These are phyloP conservation scores for Tricholoma matsutake DNA, from an alignment of 768 basidiomycete species.

Conservation along the genomic window DNA sequence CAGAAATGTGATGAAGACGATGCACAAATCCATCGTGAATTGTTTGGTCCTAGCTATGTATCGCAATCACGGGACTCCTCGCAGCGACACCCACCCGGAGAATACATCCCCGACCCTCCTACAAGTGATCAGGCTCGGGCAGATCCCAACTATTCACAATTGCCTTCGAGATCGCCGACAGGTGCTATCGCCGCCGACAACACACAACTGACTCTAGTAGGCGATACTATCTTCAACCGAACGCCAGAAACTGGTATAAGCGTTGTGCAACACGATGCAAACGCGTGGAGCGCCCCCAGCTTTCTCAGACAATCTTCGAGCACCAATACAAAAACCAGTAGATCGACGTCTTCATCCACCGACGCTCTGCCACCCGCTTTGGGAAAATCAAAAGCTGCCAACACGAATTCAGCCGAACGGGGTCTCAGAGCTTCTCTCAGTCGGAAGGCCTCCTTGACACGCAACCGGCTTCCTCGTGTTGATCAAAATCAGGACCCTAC, in stretches of 20 bases:
- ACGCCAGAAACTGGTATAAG: not conserved
- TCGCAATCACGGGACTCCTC: not conserved
- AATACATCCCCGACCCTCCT: not conserved
- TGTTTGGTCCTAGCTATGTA: not conserved
- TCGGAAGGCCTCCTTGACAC: not conserved
- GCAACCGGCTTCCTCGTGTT: not conserved
- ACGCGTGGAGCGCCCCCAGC: constrained; percentile 18
- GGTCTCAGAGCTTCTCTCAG: not conserved
- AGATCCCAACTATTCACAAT: not conserved
- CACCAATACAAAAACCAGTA: not conserved
- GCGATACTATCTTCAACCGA: not conserved
- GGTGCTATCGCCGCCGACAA: not conserved
- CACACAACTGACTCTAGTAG: not conserved
- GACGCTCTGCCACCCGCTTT: not conserved
- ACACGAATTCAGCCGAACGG: not conserved
- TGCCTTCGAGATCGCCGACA: not conserved
- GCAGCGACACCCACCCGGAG: not conserved
- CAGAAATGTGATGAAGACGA: constrained; percentile 13
- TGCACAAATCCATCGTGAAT: constrained; percentile 8
- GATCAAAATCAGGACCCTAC: constrained; percentile 9
- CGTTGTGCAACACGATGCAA: constrained; percentile 15
- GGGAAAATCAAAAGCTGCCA: constrained; percentile 1
- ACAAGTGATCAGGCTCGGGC: not conserved
- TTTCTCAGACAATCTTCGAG: constrained; percentile 9
- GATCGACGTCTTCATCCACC: not conserved